Conservation (phyloP, 2,329 filamentous ascomycete species). For the Neoscytalidium dimidiatum region DNA sequence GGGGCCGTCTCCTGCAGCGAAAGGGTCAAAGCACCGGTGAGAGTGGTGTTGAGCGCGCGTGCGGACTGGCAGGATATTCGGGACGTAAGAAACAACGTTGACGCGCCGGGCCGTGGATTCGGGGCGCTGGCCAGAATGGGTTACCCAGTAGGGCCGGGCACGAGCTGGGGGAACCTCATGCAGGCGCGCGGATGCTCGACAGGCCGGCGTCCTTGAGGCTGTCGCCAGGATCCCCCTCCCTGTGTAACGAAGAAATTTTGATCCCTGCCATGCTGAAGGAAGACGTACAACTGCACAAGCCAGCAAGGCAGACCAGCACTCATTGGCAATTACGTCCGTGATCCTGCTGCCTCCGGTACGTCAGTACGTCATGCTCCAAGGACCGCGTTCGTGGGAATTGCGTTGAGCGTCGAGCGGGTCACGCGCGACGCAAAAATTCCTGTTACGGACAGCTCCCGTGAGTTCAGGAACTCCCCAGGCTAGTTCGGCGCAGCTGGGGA, state of each 20-base stretch:
- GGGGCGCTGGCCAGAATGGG: background rate
- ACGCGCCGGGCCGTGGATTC: background rate
- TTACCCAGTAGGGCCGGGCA: background rate
- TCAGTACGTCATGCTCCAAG: background rate
- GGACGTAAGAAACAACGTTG: background rate
- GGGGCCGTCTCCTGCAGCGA: background rate
- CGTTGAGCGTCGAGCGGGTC: background rate
- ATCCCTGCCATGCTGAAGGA: background rate
- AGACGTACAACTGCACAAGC: background rate
- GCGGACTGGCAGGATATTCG: background rate
- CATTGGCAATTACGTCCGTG: background rate
- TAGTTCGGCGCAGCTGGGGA: background rate
- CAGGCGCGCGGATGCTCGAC: background rate
- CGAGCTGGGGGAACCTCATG: background rate
- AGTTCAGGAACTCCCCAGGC: background rate
- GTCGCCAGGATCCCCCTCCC: background rate
- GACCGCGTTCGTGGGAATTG: background rate
- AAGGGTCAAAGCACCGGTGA: background rate
- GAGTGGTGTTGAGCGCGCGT: background rate
- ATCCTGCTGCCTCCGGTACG: background rate
- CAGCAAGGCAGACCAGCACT: background rate
- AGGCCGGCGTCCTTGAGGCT: background rate
- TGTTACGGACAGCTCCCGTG: background rate
- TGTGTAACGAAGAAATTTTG: background rate
- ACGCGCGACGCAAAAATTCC: background rate